A percentile compares a stretch with the other conserved stretches of the same genome.
Evolutionary conservation across 805 yeast genomes (phyloP).

Genomic region (Yarrowia osloensis): DNA sequence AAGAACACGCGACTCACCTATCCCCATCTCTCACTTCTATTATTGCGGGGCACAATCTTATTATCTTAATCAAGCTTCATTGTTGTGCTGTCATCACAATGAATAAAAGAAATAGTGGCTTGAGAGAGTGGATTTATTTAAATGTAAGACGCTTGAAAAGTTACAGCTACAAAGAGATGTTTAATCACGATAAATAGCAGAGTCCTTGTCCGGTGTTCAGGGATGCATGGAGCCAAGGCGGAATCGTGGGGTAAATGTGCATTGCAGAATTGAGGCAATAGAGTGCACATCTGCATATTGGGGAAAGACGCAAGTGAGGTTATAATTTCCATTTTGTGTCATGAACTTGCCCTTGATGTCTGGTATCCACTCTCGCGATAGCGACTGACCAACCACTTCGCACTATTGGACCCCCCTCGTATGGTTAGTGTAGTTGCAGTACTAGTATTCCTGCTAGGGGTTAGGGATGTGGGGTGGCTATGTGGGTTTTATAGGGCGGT

Average conservation of each 20-base stretch:
- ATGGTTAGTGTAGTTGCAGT: not conserved
- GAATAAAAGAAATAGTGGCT: no score
- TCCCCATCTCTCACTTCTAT: not conserved
- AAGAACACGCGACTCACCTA: not conserved
- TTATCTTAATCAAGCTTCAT: not conserved
- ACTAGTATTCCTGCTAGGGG: not conserved
- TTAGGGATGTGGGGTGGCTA: constrained; percentile 18
- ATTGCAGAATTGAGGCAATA: constrained; percentile 7
- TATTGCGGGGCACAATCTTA: constrained; percentile 1
- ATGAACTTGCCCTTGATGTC: not conserved
- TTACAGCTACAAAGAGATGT: not conserved
- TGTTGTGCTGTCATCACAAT: not conserved
- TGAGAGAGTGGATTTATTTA: not conserved
- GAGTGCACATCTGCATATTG: not conserved
- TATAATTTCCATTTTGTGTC: constrained; percentile 4
- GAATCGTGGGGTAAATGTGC: constrained; percentile 26
- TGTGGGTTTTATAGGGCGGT: not conserved
- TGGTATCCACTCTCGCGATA: not conserved
- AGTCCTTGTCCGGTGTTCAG: not conserved
- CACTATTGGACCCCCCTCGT: not conserved
- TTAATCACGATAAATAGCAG: not conserved
- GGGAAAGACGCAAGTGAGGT: constrained; percentile 12
- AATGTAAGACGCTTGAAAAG: not conserved
- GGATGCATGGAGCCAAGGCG: constrained; percentile 5
- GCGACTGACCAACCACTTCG: not conserved